phyloP scores from a whole-genome alignment of 805 yeast genomes.

The Lipomyces yamadae region DNA sequence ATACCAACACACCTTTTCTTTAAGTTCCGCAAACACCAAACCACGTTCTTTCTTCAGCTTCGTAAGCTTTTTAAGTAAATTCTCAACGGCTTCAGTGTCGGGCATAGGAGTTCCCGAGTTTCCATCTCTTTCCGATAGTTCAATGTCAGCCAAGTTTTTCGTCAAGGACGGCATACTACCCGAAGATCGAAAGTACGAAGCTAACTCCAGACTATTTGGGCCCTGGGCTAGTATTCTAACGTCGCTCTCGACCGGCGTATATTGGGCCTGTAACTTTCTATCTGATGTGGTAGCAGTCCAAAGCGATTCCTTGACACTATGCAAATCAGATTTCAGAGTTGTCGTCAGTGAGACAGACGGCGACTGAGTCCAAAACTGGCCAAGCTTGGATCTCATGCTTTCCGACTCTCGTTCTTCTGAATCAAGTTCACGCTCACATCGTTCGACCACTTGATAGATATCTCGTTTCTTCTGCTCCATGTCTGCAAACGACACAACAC shows the following conservation, averaged over 20 bases:
- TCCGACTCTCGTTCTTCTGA: conserved; percentile 49
- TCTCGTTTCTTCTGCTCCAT: conserved; percentile 32
- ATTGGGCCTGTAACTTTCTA: conserved; percentile 60
- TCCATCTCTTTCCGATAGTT: conserved; percentile 39
- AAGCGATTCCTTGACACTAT: conserved; percentile 45
- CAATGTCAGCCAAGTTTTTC: conserved; percentile 70
- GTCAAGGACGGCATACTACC: conserved; percentile 11
- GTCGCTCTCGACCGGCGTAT: conserved; percentile 52
- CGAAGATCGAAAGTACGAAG: conserved; percentile 41
- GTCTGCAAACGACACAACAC: conserved; percentile 39
- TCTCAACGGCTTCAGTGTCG: conserved; percentile 56
- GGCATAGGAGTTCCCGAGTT: background rate
- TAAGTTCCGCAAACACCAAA: conserved; percentile 65
- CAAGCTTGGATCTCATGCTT: conserved; percentile 46
- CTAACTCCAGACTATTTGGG: conserved; percentile 50
- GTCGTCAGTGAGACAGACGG: conserved; percentile 43
- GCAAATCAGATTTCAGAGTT: conserved; percentile 42
- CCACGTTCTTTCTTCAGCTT: conserved; percentile 67
- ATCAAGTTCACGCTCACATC: conserved; percentile 40
- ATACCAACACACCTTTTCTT: conserved; percentile 54
- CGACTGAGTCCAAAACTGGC: conserved; percentile 51
- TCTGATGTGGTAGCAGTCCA: conserved; percentile 52
- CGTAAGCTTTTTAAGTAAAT: conserved; percentile 63
- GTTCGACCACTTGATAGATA: conserved; percentile 40
- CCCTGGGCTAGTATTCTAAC: conserved; percentile 55